Conservation (phyloP, 805 yeast species). For the Pichia deserticola region DNA sequence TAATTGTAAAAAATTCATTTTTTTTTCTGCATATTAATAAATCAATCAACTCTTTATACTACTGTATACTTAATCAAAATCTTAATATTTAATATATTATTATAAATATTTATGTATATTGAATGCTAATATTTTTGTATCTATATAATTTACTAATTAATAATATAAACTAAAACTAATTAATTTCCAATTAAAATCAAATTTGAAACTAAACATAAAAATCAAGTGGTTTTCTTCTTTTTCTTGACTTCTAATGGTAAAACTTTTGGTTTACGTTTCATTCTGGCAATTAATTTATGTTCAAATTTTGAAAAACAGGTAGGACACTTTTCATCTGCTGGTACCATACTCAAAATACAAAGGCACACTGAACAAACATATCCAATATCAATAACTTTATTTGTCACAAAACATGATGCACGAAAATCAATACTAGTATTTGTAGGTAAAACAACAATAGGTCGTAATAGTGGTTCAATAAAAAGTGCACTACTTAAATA, state of each 20-base stretch:
- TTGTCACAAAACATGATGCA: constrained; percentile 89
- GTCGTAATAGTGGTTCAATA: constrained; percentile 76
- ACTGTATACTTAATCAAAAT: no score
- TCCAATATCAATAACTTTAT: constrained; percentile 87
- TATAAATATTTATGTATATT: no score
- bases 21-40: no score
- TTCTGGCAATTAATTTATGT: constrained; percentile 45
- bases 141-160: no score
- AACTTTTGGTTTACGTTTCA: constrained; percentile 49
- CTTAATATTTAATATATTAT: no score
- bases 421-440: constrained; percentile 84
- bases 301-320: constrained; percentile 81
- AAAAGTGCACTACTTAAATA: constrained; percentile 75
- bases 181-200: no score
- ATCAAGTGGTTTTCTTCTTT: constrained; percentile 10
- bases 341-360: constrained; percentile 67
- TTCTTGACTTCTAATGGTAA: constrained; percentile 25
- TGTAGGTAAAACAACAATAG: constrained; percentile 73
- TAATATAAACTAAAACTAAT: no score
- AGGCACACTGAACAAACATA: constrained; percentile 93
- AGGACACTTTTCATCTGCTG: constrained; percentile 66
- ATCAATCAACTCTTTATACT: no score
- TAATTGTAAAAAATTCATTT: no score
- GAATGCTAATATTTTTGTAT: no score
- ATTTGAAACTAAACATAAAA: not conserved